phyloP scores from a whole-genome alignment of 768 basidiomycete genomes.

The Mycena olivaceomarginata region DNA sequence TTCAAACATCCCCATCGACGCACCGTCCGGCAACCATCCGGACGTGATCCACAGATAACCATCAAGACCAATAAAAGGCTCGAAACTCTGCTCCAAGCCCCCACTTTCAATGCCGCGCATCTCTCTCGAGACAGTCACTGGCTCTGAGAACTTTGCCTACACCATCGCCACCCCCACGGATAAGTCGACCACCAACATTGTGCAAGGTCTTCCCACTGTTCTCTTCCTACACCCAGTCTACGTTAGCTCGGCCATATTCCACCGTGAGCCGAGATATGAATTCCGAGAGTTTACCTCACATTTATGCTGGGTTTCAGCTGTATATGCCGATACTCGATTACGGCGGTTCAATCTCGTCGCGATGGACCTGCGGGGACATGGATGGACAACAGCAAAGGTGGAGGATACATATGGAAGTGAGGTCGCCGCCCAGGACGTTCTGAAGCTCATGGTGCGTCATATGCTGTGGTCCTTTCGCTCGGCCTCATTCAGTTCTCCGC shows the following conservation, averaged over 20 bases:
- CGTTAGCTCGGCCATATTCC: not conserved
- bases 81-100: too few species aligned
- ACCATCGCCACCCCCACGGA: not conserved
- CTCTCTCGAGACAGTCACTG: not conserved
- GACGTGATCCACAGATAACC: too few species aligned
- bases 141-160: not conserved
- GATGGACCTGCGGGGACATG: conserved; percentile 57
- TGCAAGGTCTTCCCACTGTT: not conserved
- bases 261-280: not conserved
- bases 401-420: conserved; percentile 49
- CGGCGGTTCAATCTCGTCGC: conserved; percentile 61
- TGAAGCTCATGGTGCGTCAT: conserved; percentile 55
- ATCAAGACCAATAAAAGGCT: too few species aligned
- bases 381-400: conserved; percentile 54
- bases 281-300: not conserved
- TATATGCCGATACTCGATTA: conserved; percentile 55
- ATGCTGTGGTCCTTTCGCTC: not conserved
- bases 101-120: not conserved
- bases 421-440: conserved; percentile 58
- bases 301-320: conserved; percentile 43
- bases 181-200: not conserved
- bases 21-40: too few species aligned
- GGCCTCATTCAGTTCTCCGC: not conserved
- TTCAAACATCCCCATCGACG: too few species aligned
- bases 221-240: not conserved